phyloP scores from a whole-genome alignment of 495 filamentous ascomycete species.

The Friedmanniomyces endolithicus region DNA sequence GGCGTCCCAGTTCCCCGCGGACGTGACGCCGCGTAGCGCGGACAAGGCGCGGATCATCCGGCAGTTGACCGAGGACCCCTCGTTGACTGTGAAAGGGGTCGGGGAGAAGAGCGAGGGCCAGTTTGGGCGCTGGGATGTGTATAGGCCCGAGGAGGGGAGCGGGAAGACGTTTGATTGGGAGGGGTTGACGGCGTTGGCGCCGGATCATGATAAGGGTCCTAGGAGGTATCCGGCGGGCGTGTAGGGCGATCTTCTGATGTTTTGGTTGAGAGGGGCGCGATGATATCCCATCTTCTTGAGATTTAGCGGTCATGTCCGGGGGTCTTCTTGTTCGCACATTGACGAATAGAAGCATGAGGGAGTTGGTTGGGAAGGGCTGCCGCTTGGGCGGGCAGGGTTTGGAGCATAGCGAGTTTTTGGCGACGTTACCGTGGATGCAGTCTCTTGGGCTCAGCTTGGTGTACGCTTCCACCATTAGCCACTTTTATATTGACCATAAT shows the following conservation, averaged over 20 bases:
- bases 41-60: constrained; percentile 19
- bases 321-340: too few species aligned
- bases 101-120: background rate
- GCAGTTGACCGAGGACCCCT: background rate
- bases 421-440: too few species aligned
- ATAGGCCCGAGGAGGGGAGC: background rate
- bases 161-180: constrained; percentile 2
- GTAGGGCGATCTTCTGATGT: background rate
- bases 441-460: too few species aligned
- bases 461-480: too few species aligned
- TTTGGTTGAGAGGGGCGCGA: background rate
- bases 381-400: too few species aligned
- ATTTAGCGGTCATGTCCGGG: too few species aligned
- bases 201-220: background rate
- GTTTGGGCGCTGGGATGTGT: constrained; percentile 1
- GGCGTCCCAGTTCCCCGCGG: constrained; percentile 37
- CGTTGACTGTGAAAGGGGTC: background rate
- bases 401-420: too few species aligned
- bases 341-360: too few species aligned
- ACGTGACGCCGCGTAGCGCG: constrained; percentile 29
- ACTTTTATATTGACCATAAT: too few species aligned
- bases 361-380: too few species aligned
- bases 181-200: background rate
- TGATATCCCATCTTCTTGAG: constrained; percentile 24
- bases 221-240: background rate